Evolutionary conservation across 2,329 filamentous ascomycete genomes (phyloP).

Genomic region (Neocucurbitaria cava): DNA sequence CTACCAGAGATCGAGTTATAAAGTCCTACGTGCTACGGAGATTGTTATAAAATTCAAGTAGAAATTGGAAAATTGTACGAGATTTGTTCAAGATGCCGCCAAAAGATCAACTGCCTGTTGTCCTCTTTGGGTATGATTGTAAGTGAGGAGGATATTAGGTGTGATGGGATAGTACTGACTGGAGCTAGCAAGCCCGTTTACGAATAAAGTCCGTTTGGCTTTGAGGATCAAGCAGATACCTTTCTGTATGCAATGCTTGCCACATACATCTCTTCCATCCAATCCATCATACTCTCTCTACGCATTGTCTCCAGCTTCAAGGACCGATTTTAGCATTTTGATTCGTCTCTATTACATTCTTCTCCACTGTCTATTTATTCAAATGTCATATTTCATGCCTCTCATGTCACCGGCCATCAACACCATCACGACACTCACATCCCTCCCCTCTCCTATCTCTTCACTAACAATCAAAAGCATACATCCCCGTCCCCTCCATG

Average conservation of each 20-base stretch:
- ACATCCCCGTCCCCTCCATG: slow-evolving; percentile 50
- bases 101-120: slow-evolving; percentile 13
- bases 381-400: not conserved
- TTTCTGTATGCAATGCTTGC: slow-evolving; percentile 34
- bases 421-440: not conserved
- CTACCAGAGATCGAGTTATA: no score
- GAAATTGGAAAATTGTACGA: not conserved
- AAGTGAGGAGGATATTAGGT: not conserved
- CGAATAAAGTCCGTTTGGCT: slow-evolving; percentile 48
- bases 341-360: not conserved
- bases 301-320: not conserved
- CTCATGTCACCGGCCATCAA: not conserved
- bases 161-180: not conserved
- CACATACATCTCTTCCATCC: not conserved
- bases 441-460: not conserved
- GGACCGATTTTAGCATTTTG: not conserved
- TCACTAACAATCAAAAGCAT: slow-evolving; percentile 29
- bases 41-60: not conserved
- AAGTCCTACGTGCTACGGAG: not conserved
- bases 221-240: slow-evolving; percentile 48
- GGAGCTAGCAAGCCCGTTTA: slow-evolving; percentile 38
- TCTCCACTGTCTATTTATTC: not conserved
- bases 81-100: slow-evolving; percentile 7
- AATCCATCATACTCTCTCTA: not conserved
- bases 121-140: slow-evolving; percentile 40